A percentile compares a stretch with the other conserved stretches of the same genome.
These are phyloP conservation scores for Solanum boliviense DNA, from an alignment of 257 asterid species.

Conservation along the genomic window DNA sequence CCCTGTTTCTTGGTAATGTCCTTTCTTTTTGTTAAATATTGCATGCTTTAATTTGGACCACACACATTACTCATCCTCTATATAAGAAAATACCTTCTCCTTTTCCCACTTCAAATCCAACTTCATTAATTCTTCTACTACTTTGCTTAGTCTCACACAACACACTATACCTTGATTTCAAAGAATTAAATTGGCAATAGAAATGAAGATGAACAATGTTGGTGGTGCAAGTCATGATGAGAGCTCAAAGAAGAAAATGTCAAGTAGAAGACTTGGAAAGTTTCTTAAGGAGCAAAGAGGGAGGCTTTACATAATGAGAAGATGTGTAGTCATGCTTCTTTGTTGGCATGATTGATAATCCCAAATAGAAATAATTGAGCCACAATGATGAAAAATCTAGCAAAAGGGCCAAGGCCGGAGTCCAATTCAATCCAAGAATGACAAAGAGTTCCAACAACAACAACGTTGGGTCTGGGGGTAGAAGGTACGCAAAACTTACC, in stretches of 20 bases:
- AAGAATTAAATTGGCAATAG: constrained; percentile 5
- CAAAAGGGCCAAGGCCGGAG: background rate
- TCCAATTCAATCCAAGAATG: background rate
- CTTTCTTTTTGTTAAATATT: background rate
- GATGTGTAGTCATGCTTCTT: constrained; percentile 76
- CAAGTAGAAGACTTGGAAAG: constrained; percentile 32
- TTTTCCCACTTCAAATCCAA: background rate
- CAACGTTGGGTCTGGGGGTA: background rate
- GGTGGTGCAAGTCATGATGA: constrained; percentile 1
- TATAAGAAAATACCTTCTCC: background rate
- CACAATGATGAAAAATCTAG: background rate
- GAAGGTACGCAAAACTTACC: background rate
- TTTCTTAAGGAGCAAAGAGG: constrained; percentile 55
- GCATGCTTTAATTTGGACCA: background rate
- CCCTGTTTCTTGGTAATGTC: constrained; percentile 1
- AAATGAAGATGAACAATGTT: constrained; percentile 18
- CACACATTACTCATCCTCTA: background rate
- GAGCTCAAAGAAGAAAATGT: constrained; percentile 28
- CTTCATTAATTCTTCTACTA: background rate
- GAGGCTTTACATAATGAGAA: constrained; percentile 42
- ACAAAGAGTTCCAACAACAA: background rate
- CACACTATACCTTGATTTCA: background rate
- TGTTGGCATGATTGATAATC: constrained; percentile 45
- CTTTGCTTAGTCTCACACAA: background rate
- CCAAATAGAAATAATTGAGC: background rate